Evolutionary conservation across 2,329 filamentous ascomycete genomes (phyloP), one percentile per base, ranked within the genome.

Genomic region (Sporothrix brasiliensis): DNA sequence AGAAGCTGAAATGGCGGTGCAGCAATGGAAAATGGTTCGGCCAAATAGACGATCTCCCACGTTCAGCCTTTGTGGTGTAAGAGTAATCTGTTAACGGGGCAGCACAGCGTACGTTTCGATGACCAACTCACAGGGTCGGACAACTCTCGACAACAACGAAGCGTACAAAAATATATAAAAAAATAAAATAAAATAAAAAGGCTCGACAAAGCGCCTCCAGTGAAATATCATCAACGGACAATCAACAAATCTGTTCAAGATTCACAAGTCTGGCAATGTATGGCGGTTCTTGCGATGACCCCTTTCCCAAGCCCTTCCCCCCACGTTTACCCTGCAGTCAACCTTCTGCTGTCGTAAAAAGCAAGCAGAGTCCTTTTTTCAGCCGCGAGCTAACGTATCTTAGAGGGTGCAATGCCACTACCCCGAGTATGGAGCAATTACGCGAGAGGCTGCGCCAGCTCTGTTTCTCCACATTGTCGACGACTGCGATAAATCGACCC

Each of bases 371-470:
- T 63, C 41, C 58, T 39, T 47, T 39, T 63, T 3, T 34, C 58
- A 63, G 58, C 58, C 58, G 58, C 58, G 58, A 61, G 56, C 34
- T 61, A 61, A 61, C 27, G 34, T 44, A 44, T n/a, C n/a, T n/a
- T n/a, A n/a, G 34, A 19, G n/a, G n/a, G 34, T 4, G n/a, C n/a
- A 24, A 41, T 3, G 39, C 39, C 39, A 47, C 13, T 27, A 47
- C 58, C 14, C 11, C 14, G 34, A 34, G 34, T 34, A 9, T 5
- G 34, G 34, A 34, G 7, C 34, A 34, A 34, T 7, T 34, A 34
- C 34, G 56, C 56, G 56, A 44, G 56, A 24, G 10, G n/a, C 56
- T 60, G 27, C 56, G 34, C 19, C 56, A 60, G 56, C 56, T 41
- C n/a, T 44, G 41, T 41, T 41, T 41, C 21, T 41, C 30, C 19